Conservation (phyloP, 805 yeast species). For the Saccharomycopsis synnaedendra region DNA sequence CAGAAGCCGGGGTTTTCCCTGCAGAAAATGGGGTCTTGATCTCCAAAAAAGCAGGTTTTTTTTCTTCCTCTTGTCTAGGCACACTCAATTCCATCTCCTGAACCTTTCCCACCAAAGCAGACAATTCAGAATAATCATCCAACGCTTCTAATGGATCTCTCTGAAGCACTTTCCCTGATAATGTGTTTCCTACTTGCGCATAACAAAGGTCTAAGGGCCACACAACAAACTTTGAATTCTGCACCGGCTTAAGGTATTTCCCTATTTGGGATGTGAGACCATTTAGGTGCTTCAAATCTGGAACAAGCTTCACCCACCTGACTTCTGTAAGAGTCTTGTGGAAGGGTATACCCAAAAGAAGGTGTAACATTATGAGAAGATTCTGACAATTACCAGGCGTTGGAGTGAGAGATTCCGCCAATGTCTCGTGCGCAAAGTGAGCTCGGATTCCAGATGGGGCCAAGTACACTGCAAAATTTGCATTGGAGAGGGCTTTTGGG, state of each 20-base stretch:
- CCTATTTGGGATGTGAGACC: constrained; percentile 57
- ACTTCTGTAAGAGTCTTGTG: constrained; percentile 20
- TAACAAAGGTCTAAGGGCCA: constrained; percentile 69
- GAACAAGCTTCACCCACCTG: constrained; percentile 58
- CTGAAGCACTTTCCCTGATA: constrained; percentile 24
- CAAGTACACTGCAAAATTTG: constrained; percentile 32
- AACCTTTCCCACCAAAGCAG: constrained; percentile 2
- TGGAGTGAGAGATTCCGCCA: constrained; percentile 24
- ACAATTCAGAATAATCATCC: constrained; percentile 19
- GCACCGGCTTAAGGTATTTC: constrained; percentile 38
- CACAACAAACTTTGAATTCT: constrained; percentile 42
- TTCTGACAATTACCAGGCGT: constrained; percentile 15
- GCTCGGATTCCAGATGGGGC: constrained; percentile 49
- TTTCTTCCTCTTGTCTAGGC: not conserved
- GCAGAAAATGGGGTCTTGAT: not conserved
- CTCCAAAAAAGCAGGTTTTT: not conserved
- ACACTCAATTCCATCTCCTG: not conserved
- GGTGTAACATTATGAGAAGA: constrained; percentile 14
- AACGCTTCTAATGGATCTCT: constrained; percentile 23
- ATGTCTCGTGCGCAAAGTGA: constrained; percentile 26
- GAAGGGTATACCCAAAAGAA: constrained; percentile 15
- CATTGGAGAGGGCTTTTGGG: constrained; percentile 17
- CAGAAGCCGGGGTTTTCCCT: not conserved
- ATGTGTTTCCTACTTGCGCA: constrained; percentile 17
- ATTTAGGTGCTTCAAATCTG: constrained; percentile 56